These are phyloP conservation scores for Aquilaria sinensis DNA, from an alignment of 345 rosid species.

Conservation along the genomic window DNA sequence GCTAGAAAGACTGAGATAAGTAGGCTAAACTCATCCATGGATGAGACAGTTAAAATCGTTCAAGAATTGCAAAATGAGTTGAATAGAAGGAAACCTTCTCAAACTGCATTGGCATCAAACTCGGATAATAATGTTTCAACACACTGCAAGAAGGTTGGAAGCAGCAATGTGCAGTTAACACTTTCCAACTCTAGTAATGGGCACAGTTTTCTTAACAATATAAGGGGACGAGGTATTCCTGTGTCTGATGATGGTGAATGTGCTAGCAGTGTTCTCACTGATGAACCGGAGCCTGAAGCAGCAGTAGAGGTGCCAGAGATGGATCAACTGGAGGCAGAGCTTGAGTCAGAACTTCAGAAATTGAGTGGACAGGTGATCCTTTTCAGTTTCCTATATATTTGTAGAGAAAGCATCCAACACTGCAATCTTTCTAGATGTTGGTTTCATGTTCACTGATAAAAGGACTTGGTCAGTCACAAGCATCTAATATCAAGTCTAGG, in stretches of 20 bases:
- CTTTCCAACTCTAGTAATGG: slow-evolving; percentile 18
- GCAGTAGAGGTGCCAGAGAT: slow-evolving; percentile 42
- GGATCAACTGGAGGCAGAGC: slow-evolving; percentile 75
- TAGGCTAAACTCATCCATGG: slow-evolving; percentile 52
- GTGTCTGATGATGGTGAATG: slow-evolving; percentile 46
- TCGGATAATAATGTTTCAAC: slow-evolving; percentile 18
- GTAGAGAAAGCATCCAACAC: too few relatives aligned
- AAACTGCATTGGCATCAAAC: slow-evolving; percentile 14
- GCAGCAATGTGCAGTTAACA: slow-evolving; percentile 14
- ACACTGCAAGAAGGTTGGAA: slow-evolving; percentile 17
- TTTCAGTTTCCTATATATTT: slow-evolving; percentile 2
- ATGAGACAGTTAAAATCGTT: slow-evolving; percentile 64
- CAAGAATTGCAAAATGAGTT: slow-evolving; percentile 67
- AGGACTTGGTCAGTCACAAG: too few relatives aligned
- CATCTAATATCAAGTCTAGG: too few relatives aligned
- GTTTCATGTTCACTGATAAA: too few relatives aligned
- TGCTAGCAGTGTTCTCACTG: slow-evolving; percentile 79
- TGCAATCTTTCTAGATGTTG: too few relatives aligned
- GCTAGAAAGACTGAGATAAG: slow-evolving; percentile 57
- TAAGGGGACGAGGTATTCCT: slow-evolving; percentile 16
- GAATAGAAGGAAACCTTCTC: slow-evolving; percentile 36
- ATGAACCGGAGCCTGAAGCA: slow-evolving; percentile 47
- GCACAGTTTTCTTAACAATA: slow-evolving; percentile 20
- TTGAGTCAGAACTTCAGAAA: slow-evolving; percentile 75
- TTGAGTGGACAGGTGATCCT: slow-evolving; percentile 42